Base-by-base conservation (phyloP, 2,329 filamentous ascomycete genomes). In the Acrodontium crateriforme region DNA sequence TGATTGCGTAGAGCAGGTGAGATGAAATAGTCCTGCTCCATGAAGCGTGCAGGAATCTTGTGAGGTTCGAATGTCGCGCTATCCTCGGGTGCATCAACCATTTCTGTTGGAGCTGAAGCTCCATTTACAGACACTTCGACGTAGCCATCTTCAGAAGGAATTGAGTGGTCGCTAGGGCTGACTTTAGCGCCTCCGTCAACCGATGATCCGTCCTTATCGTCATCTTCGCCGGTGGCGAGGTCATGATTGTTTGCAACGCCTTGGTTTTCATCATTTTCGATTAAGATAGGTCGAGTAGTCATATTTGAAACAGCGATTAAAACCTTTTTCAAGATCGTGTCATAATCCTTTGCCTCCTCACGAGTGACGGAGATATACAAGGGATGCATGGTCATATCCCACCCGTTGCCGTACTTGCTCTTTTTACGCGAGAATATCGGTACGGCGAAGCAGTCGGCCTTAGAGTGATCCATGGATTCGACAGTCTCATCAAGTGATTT, bases 71-170 rank as follows among this genome's bases (percentile, higher is more conserved):
- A 24, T n/a, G 23, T 25, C 7, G 35, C 34, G 17, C 32, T 30
- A 9, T 36, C 35, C 7, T 22, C 18, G 16, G 16, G 3, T 11
- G 19, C 13, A 5, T n/a, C 20, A 9, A 22, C 34, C 13, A 6
- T 18, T 18, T 21, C 16, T 13, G 27, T 20, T 16, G 22, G 9
- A 18, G 14, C 11, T 12, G 18, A 16, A 6, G 13, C 20, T 42
- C 83, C 77, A 29, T 73, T 74, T 76, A 94, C 85, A 1, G 79
- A 80, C 10, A 98, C 75, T 47, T 94, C 81, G 5, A 95, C 80
- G 45, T 94, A 72, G 36, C 82, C 82, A 36, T 94, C 85, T 51
- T 94, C 87, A 7, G 83, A 80, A 49, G 85, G 77, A 2, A 92
- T 69, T 3, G 85, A 93, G 16, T 72, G 69, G 24, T 82, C n/a